These are phyloP conservation scores for Roridomyces roridus DNA, from an alignment of 768 basidiomycete species.

Conservation along the genomic window DNA sequence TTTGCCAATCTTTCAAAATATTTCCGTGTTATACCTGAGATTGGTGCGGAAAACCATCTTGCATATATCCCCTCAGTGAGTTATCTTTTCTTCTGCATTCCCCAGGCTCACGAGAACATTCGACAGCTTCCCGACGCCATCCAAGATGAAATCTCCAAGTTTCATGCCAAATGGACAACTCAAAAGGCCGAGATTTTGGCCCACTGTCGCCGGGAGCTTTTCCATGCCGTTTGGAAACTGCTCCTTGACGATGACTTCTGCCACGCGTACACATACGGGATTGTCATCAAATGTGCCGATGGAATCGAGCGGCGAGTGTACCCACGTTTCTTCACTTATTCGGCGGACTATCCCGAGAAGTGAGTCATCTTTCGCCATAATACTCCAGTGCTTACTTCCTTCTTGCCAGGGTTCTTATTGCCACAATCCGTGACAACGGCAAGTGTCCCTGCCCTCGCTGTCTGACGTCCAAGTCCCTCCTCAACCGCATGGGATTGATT, in stretches of 20 bases:
- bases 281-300: slow-evolving; percentile 28
- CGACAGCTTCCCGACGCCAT: neutral
- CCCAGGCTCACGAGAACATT: neutral
- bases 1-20: slow-evolving; percentile 31
- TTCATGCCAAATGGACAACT: neutral
- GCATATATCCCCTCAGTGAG: neutral
- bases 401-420: slow-evolving; percentile 27
- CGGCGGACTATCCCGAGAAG: slow-evolving; percentile 36
- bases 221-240: slow-evolving; percentile 3
- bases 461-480: slow-evolving; percentile 11
- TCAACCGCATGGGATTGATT: slow-evolving; percentile 21
- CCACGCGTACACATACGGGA: slow-evolving; percentile 25
- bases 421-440: slow-evolving; percentile 29
- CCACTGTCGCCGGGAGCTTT: slow-evolving; percentile 7
- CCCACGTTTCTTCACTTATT: slow-evolving; percentile 31
- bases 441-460: slow-evolving; percentile 38
- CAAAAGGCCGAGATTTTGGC: neutral
- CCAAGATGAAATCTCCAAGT: too few relatives aligned
- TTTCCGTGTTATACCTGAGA: slow-evolving; percentile 32
- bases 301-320: slow-evolving; percentile 27
- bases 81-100: too few relatives aligned
- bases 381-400: too few relatives aligned
- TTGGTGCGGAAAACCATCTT: slow-evolving; percentile 1
- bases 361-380: slow-evolving; percentile 10
- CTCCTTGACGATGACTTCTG: slow-evolving; percentile 25